Base-by-base conservation (phyloP, 495 filamentous ascomycete species). In the Tuber indicum region DNA sequence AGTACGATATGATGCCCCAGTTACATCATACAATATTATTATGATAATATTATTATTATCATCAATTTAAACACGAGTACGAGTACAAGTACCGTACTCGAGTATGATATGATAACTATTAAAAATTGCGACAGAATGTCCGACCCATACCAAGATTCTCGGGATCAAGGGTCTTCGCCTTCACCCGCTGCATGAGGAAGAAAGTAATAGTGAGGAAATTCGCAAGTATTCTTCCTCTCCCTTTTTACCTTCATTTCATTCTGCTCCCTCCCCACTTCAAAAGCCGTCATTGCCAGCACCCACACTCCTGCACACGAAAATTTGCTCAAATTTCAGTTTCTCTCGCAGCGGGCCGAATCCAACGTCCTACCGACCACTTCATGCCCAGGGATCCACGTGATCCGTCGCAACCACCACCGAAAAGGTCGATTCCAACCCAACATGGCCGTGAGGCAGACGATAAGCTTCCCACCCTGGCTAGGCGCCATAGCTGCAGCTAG, bases 401-500 rank as follows among this genome's bases (percentile, higher is more conserved):
- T 44, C 47, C 77, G 42, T 73, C 75, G n/a, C 47, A 42, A 17
- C 73, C 69, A 9, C 76, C 71, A 32, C 78, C 78, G 58, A 32
- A 66, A 66, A 66, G 1, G 58, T 32, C 4, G n/a, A 52, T 70
- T 44, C 69, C 72, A 19, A 42, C 66, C 26, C 70, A 62, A 72
- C n/a, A 19, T 39, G 58, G 58, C 58, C 36, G 12, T 16, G 58
- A 26, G 23, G n/a, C 45, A n/a, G 78, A 76, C 32, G 78, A 80
- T 39, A 46, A 72, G 5, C 75, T 80, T 41, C 78, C 78, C 1
- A 80, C 76, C 21, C 70, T 80, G n/a, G 78, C 73, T 17, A 70
- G 78, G 45, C 73, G 74, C 43, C 41, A 45, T 16, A 80, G 78
- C 42, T 74, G 78, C 58, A 77, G 77, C 41, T 45, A 76, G 71